Percentiles rank a stretch among this genome's conserved stretches.
Evolutionary conservation across 371 early-diverging fungal genomes (phyloP).

Genomic region (Mucor piriformis): DNA sequence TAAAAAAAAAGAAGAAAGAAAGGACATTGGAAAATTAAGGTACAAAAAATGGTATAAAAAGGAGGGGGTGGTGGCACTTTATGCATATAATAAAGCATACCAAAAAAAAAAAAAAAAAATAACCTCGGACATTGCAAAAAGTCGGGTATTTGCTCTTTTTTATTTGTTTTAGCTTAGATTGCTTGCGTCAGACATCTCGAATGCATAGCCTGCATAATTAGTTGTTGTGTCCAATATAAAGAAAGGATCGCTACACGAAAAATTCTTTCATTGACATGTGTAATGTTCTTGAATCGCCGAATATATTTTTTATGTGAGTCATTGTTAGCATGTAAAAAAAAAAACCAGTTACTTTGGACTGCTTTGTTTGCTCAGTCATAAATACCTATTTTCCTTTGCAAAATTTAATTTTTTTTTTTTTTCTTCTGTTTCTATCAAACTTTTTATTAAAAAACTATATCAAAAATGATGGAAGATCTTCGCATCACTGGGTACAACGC

Average conservation of each 20-base stretch:
- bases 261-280: slow-evolving; percentile 7
- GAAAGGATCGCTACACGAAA: neutral
- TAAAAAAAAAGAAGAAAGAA: neutral
- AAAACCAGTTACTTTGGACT: neutral
- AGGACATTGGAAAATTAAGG: neutral
- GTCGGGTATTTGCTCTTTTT: neutral
- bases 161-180: neutral
- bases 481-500: slow-evolving; percentile 67
- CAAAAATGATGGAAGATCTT: slow-evolving; percentile 59
- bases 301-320: slow-evolving; percentile 19
- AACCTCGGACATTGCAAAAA: neutral
- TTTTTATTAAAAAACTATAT: neutral
- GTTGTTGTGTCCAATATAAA: too few relatives aligned
- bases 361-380: slow-evolving; percentile 2
- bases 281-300: slow-evolving; percentile 12
- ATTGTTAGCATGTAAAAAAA: neutral
- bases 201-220: too few relatives aligned
- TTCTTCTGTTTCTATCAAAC: neutral
- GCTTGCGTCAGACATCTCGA: too few relatives aligned
- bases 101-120: neutral
- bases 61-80: neutral
- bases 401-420: slow-evolving; percentile 3
- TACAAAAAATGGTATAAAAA: neutral
- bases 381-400: slow-evolving; percentile 4
- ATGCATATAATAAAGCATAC: neutral